Evolutionary conservation across 345 rosid species (phyloP).

Genomic region (Brassica juncea): DNA sequence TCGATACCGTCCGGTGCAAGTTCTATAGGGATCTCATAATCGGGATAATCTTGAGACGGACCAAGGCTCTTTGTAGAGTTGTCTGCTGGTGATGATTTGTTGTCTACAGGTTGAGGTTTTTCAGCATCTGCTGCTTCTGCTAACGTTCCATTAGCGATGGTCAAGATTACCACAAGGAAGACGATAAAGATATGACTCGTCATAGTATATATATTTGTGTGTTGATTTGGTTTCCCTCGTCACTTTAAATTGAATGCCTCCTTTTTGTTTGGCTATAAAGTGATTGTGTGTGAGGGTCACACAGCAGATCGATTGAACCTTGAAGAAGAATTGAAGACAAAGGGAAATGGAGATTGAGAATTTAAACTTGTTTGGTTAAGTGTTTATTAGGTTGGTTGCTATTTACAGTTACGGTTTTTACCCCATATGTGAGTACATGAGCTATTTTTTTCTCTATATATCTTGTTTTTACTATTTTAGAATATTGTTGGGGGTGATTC

Average conservation of each 20-base stretch:
- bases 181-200: background rate
- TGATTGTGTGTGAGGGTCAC: slow-evolving; percentile 1
- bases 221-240: background rate
- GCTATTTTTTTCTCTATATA: slow-evolving; percentile 1
- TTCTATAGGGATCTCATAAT: slow-evolving; percentile 38
- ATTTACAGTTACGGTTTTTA: background rate
- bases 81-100: slow-evolving; percentile 15
- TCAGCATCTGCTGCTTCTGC: slow-evolving; percentile 27
- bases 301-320: background rate
- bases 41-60: slow-evolving; percentile 41
- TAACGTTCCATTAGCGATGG: slow-evolving; percentile 14
- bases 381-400: slow-evolving; percentile 7
- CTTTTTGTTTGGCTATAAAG: background rate
- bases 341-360: slow-evolving; percentile 13
- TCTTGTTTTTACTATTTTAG: background rate
- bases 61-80: slow-evolving; percentile 31
- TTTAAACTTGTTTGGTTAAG: slow-evolving; percentile 11
- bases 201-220: slow-evolving; percentile 15
- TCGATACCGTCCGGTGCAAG: slow-evolving; percentile 38
- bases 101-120: slow-evolving; percentile 10
- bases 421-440: background rate
- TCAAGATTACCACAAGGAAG: background rate
- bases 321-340: slow-evolving; percentile 5
- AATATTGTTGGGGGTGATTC: slow-evolving; percentile 9
- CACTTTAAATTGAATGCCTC: background rate